Conservation (phyloP, 495 filamentous ascomycete species). For the Talaromyces proteolyticus region DNA sequence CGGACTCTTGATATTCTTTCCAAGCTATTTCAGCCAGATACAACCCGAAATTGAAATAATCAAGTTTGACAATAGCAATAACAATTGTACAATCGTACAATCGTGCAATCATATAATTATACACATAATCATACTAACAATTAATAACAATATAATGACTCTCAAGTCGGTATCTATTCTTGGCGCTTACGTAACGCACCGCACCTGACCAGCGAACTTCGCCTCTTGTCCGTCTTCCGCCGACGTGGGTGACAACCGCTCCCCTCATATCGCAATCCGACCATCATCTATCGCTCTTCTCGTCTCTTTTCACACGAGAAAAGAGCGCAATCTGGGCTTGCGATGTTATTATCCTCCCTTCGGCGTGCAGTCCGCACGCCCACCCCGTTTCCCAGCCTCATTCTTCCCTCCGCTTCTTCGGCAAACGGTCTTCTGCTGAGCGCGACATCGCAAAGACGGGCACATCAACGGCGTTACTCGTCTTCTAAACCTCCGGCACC, state of each 20-base stretch:
- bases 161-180: not conserved
- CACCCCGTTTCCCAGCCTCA: constrained; percentile 29
- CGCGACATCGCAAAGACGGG: constrained; percentile 21
- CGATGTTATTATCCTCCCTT: constrained; percentile 46
- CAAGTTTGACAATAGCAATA: too few species aligned
- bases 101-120: not conserved
- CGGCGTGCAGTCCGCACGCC: constrained; percentile 41
- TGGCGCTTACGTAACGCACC: constrained; percentile 1
- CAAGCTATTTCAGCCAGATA: too few species aligned
- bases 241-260: not conserved
- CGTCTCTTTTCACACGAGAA: not conserved
- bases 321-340: not conserved
- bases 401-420: constrained; percentile 24
- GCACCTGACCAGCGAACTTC: constrained; percentile 4
- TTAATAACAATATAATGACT: not conserved
- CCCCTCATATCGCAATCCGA: not conserved
- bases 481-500: constrained; percentile 42
- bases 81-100: too few species aligned
- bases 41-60: too few species aligned
- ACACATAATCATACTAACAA: too few species aligned
- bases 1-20: not conserved
- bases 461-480: constrained; percentile 49
- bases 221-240: not conserved
- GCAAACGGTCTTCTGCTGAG: constrained; percentile 22
- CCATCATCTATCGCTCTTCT: not conserved